Percentiles rank a stretch among this genome's conserved stretches.
phyloP scores from a whole-genome alignment of 768 basidiomycete genomes.

The Leucocoprinus leucothites region DNA sequence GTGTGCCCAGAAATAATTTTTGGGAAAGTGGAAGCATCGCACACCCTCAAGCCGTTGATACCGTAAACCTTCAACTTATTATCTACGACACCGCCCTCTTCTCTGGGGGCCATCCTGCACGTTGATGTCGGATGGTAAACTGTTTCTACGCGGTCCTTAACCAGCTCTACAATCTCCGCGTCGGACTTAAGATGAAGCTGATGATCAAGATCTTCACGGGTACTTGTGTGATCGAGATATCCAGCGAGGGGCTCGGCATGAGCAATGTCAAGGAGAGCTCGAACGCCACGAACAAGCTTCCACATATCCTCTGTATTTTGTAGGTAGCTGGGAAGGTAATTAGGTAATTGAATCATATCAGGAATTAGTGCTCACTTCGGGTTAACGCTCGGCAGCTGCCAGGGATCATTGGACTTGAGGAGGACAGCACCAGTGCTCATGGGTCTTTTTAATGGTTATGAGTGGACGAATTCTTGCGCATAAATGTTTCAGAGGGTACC shows the following conservation, averaged over 20 bases:
- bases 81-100: constrained; percentile 39
- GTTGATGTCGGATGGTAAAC: constrained; percentile 46
- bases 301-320: constrained; percentile 36
- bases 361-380: constrained; percentile 32
- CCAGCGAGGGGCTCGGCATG: constrained; percentile 36
- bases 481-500: constrained; percentile 21
- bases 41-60: constrained; percentile 39
- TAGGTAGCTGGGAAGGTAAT: constrained; percentile 31
- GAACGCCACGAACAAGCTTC: constrained; percentile 40
- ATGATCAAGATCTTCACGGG: constrained; percentile 37
- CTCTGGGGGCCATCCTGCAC: constrained; percentile 42
- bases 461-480: not conserved
- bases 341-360: not conserved
- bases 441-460: constrained; percentile 26
- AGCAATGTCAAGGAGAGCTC: constrained; percentile 35
- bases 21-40: constrained; percentile 48
- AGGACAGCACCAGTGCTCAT: constrained; percentile 37
- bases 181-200: constrained; percentile 33
- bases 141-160: constrained; percentile 42
- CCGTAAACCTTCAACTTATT: constrained; percentile 36
- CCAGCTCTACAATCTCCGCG: constrained; percentile 37
- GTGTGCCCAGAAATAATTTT: constrained; percentile 46
- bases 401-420: constrained; percentile 40
- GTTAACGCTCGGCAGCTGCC: constrained; percentile 39
- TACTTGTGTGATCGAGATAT: constrained; percentile 31